A percentile compares a stretch with the other conserved stretches of the same genome.
Evolutionary conservation across 169 alveolate genomes (phyloP).

Genomic region (Cryptosporidium felis): DNA sequence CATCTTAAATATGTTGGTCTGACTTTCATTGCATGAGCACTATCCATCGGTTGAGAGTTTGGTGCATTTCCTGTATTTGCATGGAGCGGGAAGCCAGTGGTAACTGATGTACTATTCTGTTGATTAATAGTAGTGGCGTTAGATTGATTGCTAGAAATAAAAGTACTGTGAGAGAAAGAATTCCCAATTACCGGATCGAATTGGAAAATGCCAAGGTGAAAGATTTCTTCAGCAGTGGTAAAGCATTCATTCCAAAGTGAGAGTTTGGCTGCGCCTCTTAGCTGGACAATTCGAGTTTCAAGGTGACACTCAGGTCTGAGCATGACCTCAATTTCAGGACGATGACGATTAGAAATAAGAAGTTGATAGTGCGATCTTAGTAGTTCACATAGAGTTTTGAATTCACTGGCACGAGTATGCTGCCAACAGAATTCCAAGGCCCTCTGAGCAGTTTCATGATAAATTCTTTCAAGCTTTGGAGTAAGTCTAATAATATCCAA

Average conservation of each 20-base stretch:
- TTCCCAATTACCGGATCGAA: constrained; percentile 52
- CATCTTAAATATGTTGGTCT: constrained; percentile 80
- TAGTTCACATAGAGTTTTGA: constrained; percentile 92
- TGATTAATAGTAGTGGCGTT: background rate
- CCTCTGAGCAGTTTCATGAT: constrained; percentile 93
- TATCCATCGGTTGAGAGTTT: constrained; percentile 6
- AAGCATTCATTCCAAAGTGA: constrained; percentile 94
- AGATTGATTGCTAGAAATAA: background rate
- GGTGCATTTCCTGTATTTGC: background rate
- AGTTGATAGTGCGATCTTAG: constrained; percentile 90
- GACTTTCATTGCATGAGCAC: constrained; percentile 77
- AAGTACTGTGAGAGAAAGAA: background rate
- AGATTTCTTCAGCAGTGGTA: constrained; percentile 93
- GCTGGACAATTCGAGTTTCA: constrained; percentile 90
- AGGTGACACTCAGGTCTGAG: constrained; percentile 86
- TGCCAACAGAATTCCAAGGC: constrained; percentile 92
- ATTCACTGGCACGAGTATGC: constrained; percentile 91
- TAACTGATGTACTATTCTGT: background rate
- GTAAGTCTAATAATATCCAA: constrained; percentile 93
- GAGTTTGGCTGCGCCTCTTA: constrained; percentile 91
- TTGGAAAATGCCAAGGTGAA: constrained; percentile 77
- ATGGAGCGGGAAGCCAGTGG: constrained; percentile 11
- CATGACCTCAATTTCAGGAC: constrained; percentile 82
- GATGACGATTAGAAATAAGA: constrained; percentile 72
- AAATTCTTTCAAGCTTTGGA: constrained; percentile 92